phyloP scores from a whole-genome alignment of 345 rosid species.

The thale cress (Arabidopsis thaliana) region DNA sequence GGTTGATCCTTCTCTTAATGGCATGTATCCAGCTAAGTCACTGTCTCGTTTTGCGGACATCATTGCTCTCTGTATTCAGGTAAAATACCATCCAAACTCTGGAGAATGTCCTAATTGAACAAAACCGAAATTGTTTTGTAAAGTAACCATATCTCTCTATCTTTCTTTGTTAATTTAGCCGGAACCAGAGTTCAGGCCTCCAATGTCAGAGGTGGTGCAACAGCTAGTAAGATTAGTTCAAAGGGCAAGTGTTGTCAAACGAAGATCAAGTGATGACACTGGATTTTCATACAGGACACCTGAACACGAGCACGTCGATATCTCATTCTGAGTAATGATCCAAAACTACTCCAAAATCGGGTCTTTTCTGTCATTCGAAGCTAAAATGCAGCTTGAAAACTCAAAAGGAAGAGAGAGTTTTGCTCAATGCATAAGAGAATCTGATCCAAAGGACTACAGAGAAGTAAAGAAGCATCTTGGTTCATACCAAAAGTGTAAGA shows the following conservation, averaged over 20 bases:
- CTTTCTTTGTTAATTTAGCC: conserved; percentile 55
- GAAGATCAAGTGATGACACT: conserved; percentile 86
- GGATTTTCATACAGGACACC: conserved; percentile 85
- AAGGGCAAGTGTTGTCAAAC: conserved; percentile 82
- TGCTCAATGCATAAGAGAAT: conserved; percentile 11
- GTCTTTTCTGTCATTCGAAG: conserved; percentile 12
- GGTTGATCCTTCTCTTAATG: conserved; percentile 94
- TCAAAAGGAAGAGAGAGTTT: conserved; percentile 4
- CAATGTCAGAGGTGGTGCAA: conserved; percentile 99
- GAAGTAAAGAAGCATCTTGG: conserved; percentile 29
- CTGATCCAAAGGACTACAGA: conserved; percentile 6
- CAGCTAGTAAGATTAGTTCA: conserved; percentile 90
- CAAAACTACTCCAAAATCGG: conserved; percentile 1
- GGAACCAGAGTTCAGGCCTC: conserved; percentile 98
- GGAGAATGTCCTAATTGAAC: not conserved
- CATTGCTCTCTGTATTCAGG: conserved; percentile 98
- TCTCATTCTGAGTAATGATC: conserved; percentile 50
- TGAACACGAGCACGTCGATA: conserved; percentile 80
- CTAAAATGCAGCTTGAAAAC: not conserved
- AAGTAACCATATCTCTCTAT: conserved; percentile 51
- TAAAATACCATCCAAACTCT: conserved; percentile 36
- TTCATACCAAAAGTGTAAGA: conserved; percentile 4
- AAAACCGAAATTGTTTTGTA: conserved; percentile 41
- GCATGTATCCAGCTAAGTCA: conserved; percentile 99
- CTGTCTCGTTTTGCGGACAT: conserved; percentile 97